These are phyloP conservation scores for Bryoerythrophyllum caledonicum DNA, from an alignment of 225 moss, liverwort and hornwort genomes.

Conservation along the genomic window DNA sequence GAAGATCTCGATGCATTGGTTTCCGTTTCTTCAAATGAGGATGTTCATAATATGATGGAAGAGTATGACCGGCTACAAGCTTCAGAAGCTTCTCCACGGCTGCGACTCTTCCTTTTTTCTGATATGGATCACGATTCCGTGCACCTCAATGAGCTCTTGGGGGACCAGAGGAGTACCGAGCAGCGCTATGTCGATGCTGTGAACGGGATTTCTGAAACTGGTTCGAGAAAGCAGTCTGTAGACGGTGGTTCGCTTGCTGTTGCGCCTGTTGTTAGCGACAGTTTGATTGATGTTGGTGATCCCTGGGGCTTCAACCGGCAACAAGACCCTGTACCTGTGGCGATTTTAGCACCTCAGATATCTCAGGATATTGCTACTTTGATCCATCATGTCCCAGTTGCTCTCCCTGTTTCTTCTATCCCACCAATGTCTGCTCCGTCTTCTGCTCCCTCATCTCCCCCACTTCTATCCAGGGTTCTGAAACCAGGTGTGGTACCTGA, in stretches of 20 bases:
- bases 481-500: conserved; percentile 62
- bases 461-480: conserved; percentile 53
- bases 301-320: conserved; percentile 59
- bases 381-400: conserved; percentile 73
- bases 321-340: conserved; percentile 66
- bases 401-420: conserved; percentile 58
- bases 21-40: conserved; percentile 89
- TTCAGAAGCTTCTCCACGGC: conserved; percentile 70
- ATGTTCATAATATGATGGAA: conserved; percentile 96
- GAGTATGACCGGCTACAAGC: conserved; percentile 84
- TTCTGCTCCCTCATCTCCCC: conserved; percentile 95
- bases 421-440: conserved; percentile 52
- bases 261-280: conserved; percentile 48
- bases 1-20: conserved; percentile 99
- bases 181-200: conserved; percentile 98
- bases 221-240: conserved; percentile 45
- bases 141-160: conserved; percentile 53
- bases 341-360: conserved; percentile 67
- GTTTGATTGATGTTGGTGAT: conserved; percentile 62
- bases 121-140: conserved; percentile 59
- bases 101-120: conserved; percentile 89
- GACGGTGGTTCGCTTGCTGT: conserved; percentile 51
- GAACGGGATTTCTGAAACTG: conserved; percentile 70
- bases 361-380: conserved; percentile 73
- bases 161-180: conserved; percentile 74